Conservation (phyloP, 148 eudicot genomes). For the Spergularia marina region DNA sequence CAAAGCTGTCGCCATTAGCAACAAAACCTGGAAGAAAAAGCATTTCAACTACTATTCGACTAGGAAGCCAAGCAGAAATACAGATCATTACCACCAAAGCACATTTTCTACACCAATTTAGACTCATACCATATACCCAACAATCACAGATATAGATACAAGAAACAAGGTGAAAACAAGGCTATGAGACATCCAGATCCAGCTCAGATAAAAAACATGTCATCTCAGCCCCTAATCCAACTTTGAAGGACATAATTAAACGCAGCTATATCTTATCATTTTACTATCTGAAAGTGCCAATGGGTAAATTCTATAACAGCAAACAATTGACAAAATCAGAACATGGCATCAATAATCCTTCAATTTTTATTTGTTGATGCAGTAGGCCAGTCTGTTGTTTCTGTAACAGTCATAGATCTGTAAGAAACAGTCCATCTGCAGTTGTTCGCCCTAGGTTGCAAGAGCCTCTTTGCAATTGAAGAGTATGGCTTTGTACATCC, state of each 20-base stretch:
- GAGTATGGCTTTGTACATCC: background rate
- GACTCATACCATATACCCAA: background rate
- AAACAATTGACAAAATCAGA: no score
- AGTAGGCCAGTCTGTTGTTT: background rate
- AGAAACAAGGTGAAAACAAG: background rate
- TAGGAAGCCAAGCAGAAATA: background rate
- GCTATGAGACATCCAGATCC: no score
- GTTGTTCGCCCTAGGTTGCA: background rate
- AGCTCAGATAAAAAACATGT: background rate
- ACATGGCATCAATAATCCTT: no score
- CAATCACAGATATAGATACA: background rate
- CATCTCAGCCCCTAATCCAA: no score
- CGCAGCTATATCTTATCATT: no score
- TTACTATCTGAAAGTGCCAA: no score
- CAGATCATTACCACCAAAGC: background rate
- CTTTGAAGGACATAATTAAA: no score
- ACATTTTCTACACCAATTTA: background rate
- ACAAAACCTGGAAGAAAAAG: slow-evolving; percentile 53
- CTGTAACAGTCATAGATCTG: background rate
- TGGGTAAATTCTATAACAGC: no score
- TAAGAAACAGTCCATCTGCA: slow-evolving; percentile 7
- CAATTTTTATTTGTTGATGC: background rate
- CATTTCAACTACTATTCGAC: background rate
- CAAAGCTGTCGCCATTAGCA: slow-evolving; percentile 93
- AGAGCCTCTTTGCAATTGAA: background rate